These are phyloP conservation scores for Tetrahymena thermophila DNA, from an alignment of 73 alveolate species.

Conservation along the genomic window DNA sequence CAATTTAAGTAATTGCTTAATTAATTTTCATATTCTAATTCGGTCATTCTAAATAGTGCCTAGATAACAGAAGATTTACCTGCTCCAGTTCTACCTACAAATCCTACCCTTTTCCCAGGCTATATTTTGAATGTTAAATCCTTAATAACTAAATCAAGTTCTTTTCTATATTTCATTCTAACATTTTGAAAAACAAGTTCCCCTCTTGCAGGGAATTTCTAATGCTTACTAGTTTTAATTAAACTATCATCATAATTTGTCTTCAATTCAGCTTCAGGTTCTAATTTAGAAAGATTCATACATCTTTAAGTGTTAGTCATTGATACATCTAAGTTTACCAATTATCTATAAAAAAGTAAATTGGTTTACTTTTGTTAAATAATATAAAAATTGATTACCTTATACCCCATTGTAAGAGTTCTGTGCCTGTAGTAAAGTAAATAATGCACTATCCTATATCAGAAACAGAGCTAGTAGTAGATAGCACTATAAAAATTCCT, in stretches of 20 bases:
- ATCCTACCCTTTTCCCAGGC: slow-evolving; percentile 33
- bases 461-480: not conserved
- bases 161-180: slow-evolving; percentile 11
- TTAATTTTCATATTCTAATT: slow-evolving; percentile 45
- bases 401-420: not conserved
- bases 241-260: not conserved
- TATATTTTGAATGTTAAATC: not conserved
- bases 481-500: not conserved
- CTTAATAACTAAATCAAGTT: slow-evolving; percentile 16
- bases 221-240: not conserved
- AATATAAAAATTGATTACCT: not conserved
- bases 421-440: not conserved
- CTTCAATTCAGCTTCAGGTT: not conserved
- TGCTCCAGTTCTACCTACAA: slow-evolving; percentile 51
- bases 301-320: slow-evolving; percentile 18
- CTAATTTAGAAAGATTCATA: slow-evolving; percentile 9
- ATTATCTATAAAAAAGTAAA: slow-evolving; percentile 6
- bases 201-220: slow-evolving; percentile 55
- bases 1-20: not conserved
- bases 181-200: slow-evolving; percentile 12
- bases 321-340: slow-evolving; percentile 1
- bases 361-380: not conserved
- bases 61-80: slow-evolving; percentile 46
- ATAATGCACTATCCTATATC: not conserved
- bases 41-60: slow-evolving; percentile 50